Base-by-base conservation (phyloP, 495 filamentous ascomycete species). In the Chlorociboria aeruginascens region DNA sequence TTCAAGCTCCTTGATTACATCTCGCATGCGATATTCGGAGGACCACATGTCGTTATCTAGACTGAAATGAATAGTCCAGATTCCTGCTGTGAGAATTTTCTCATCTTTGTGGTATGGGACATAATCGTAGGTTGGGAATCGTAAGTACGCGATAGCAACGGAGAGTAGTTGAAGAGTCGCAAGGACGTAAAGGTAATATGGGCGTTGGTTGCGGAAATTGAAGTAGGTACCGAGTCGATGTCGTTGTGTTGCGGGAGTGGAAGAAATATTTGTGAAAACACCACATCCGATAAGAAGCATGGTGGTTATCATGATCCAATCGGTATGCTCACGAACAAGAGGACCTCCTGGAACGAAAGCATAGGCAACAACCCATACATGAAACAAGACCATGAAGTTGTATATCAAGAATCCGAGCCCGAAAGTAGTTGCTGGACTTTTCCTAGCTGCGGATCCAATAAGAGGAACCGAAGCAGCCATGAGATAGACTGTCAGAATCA, bases 1-100 rank as follows among this genome's bases (percentile, higher is more conserved):
- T 63, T 99, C 93, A 13, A 95, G 69, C 60, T 96, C 92, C 57
- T 86, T 84, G 58, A 99, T 85, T 8, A 95, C 68, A 68, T 94
- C 80, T 53, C 86, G 85, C 76, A 97, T 93, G 43, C 93, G 90
- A 49, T 82, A 81, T 66, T 96, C 90, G 3, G 89, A 92, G 17
- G 83, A 86, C 88, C 89, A 97, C 93, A 97, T 96, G 65, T 96
- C 84, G 61, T 99, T 99, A 68, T 99, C 93, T 25, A 99, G 79
- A 25, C 82, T 87, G 61, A 99, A 99, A 71, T 99, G 93, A 43
- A 97, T 89, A 0, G 93, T 99, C 93, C 93, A 99, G 64, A 99
- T 96, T 55, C 93, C 93, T 7, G 86, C 83, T 1, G 93, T 96
- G 30, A 93, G 71, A 46, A 89, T 62, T 59, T 88, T 92, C 52